Conservation (phyloP, 345 rosid genomes). For the Pelargonium nanum region DNA sequence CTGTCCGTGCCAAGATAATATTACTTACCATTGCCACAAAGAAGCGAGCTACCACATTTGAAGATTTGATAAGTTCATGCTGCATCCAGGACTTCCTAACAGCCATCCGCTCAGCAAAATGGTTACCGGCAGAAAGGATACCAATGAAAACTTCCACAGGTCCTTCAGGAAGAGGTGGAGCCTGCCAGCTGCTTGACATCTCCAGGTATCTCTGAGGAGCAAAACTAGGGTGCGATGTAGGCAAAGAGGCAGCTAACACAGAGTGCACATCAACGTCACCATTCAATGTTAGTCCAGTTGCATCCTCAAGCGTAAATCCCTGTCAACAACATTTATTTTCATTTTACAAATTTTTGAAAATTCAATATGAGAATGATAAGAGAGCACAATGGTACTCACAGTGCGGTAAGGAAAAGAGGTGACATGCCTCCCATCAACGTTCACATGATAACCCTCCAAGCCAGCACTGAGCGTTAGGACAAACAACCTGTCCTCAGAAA, state of each 20-base stretch:
- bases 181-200: slow-evolving; percentile 70
- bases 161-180: slow-evolving; percentile 49
- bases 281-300: slow-evolving; percentile 67
- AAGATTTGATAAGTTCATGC: slow-evolving; percentile 63
- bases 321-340: slow-evolving; percentile 30
- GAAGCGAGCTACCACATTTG: slow-evolving; percentile 84
- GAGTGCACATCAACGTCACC: slow-evolving; percentile 80
- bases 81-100: slow-evolving; percentile 96
- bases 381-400: slow-evolving; percentile 34
- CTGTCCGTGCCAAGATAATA: neutral
- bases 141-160: slow-evolving; percentile 75
- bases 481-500: slow-evolving; percentile 63
- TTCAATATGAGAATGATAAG: neutral
- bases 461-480: slow-evolving; percentile 85
- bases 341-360: slow-evolving; percentile 16
- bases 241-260: slow-evolving; percentile 76
- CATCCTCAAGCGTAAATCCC: slow-evolving; percentile 96
- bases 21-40: slow-evolving; percentile 75
- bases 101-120: slow-evolving; percentile 93
- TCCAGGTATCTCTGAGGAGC: slow-evolving; percentile 78
- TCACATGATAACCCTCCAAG: slow-evolving; percentile 85
- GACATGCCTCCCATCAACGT: slow-evolving; percentile 81
- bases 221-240: slow-evolving; percentile 71
- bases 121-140: slow-evolving; percentile 88
- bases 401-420: slow-evolving; percentile 88